A percentile compares a stretch with the other conserved stretches of the same genome.
phyloP scores from a whole-genome alignment of 73 alveolate species.

The Paramecium primaurelia region DNA sequence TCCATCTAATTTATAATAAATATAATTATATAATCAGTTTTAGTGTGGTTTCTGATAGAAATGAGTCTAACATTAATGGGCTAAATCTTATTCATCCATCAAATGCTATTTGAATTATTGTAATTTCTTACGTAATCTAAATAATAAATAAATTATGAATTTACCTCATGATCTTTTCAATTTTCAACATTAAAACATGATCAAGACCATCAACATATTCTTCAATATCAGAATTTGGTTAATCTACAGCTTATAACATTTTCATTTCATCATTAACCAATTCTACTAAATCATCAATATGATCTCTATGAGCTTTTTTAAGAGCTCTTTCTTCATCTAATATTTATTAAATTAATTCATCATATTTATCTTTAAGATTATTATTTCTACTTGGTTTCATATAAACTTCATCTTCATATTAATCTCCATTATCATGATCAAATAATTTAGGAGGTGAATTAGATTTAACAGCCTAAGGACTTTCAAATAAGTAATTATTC shows the following conservation, averaged over 20 bases:
- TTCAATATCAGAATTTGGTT: constrained; percentile 98
- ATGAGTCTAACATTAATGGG: constrained; percentile 20
- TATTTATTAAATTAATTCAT: constrained; percentile 89
- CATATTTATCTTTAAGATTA: constrained; percentile 77
- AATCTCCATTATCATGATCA: constrained; percentile 7
- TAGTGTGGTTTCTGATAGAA: constrained; percentile 20
- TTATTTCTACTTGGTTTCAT: not conserved
- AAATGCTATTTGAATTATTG: not conserved
- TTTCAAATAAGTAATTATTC: not conserved
- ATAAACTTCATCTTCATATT: not conserved
- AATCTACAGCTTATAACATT: constrained; percentile 95
- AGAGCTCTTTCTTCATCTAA: constrained; percentile 98
- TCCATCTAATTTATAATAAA: not conserved
- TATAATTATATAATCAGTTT: constrained; percentile 4
- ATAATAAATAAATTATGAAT: not conserved
- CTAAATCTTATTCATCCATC: constrained; percentile 35
- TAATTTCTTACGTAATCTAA: not conserved
- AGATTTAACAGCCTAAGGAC: not conserved
- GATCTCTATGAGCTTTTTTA: constrained; percentile 90
- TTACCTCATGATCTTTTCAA: not conserved
- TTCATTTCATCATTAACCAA: constrained; percentile 92
- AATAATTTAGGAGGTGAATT: constrained; percentile 31
- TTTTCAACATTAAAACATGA: constrained; percentile 82
- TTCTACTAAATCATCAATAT: constrained; percentile 98
- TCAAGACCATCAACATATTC: constrained; percentile 92